Conservation (phyloP, 2,329 filamentous ascomycete species). For the Fusarium sulawesiense region DNA sequence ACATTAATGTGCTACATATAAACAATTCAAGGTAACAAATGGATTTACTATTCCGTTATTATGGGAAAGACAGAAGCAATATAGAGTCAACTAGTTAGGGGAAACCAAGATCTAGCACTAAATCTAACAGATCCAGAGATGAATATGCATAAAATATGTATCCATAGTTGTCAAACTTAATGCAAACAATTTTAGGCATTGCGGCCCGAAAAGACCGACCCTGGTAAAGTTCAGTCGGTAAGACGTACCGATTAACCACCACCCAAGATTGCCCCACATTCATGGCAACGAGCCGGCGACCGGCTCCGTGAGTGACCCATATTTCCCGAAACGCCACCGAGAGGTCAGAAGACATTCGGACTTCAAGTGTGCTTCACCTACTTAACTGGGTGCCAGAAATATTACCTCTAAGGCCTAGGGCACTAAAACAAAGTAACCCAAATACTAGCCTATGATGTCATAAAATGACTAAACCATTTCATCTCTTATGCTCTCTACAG, state of each 20-base stretch:
- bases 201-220: conserved; percentile 3
- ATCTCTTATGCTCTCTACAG: neutral
- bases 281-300: neutral
- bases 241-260: conserved; percentile 5
- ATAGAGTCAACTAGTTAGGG: neutral
- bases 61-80: no score
- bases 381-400: no score
- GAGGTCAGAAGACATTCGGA: neutral
- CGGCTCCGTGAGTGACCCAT: neutral
- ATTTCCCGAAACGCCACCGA: neutral
- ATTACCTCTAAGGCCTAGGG: no score
- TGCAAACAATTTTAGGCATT: neutral
- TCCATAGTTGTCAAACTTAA: neutral
- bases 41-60: neutral
- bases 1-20: neutral
- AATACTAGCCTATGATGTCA: neutral
- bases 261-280: neutral
- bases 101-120: accelerated
- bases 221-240: neutral
- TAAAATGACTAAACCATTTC: neutral
- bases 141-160: neutral
- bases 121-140: neutral
- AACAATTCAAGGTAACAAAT: neutral
- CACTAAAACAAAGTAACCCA: no score
- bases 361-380: neutral